Conservation (phyloP, 768 basidiomycete species). For the Chlorophyllum brunneum region DNA sequence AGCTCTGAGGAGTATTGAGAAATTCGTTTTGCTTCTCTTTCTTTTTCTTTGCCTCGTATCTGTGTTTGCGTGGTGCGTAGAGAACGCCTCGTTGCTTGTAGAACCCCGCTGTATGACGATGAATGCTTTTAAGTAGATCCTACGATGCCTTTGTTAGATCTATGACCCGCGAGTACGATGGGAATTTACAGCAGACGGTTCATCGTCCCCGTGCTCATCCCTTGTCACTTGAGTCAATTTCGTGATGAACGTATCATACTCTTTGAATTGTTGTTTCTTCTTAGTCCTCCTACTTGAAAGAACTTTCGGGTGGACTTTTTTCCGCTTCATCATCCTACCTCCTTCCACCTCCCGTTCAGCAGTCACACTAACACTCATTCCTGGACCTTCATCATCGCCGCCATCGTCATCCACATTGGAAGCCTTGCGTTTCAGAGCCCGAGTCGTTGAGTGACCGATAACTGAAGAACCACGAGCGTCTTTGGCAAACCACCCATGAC, state of each 20-base stretch:
- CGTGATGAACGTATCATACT: neutral
- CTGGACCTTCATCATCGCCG: neutral
- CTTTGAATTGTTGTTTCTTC: neutral
- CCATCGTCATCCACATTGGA: neutral
- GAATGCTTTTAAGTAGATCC: neutral
- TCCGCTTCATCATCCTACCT: neutral
- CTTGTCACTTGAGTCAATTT: neutral
- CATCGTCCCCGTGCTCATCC: neutral
- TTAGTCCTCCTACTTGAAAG: neutral
- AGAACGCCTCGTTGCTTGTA: neutral
- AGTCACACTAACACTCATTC: no score
- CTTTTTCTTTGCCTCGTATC: neutral
- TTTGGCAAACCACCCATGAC: constrained; percentile 1
- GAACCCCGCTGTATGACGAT: neutral
- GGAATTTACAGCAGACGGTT: neutral
- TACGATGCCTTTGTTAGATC: no score
- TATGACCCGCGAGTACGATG: no score
- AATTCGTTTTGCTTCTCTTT: neutral
- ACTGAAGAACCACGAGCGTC: neutral
- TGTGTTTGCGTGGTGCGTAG: neutral
- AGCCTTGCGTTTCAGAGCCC: neutral
- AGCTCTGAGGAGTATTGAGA: neutral
- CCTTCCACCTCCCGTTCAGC: neutral
- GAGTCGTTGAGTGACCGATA: no score
- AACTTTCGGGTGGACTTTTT: neutral